A percentile compares a stretch with the other conserved stretches of the same genome.
Evolutionary conservation across 2,329 filamentous ascomycete genomes (phyloP).

Genomic region (Didymella keratinophila): DNA sequence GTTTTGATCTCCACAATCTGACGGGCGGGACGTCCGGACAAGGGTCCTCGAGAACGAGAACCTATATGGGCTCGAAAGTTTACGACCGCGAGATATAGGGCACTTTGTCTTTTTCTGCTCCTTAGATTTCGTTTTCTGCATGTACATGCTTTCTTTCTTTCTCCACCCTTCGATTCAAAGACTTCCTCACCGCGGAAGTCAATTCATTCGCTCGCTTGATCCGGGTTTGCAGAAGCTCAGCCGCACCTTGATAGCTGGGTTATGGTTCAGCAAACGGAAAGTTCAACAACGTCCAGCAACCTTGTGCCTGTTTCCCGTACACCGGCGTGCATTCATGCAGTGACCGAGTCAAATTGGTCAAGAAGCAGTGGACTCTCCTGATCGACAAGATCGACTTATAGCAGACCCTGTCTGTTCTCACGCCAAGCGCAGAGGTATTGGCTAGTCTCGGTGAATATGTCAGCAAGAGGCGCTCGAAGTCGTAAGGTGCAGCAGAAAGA

Average conservation of each 20-base stretch:
- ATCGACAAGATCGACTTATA: not conserved
- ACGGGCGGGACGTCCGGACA: constrained; percentile 37
- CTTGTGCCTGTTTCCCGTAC: not conserved
- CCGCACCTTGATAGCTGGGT: not conserved
- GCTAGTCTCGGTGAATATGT: constrained; percentile 36
- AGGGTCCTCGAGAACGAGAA: constrained; percentile 38
- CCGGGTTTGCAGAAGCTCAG: not conserved
- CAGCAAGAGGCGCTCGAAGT: constrained; percentile 50
- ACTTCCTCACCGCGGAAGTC: not conserved
- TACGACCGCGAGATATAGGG: constrained; percentile 8
- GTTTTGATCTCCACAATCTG: constrained; percentile 34
- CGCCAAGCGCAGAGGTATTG: not conserved
- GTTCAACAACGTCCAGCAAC: not conserved
- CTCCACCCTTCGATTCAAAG: not conserved
- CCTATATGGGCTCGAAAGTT: constrained; percentile 29
- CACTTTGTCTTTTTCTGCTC: constrained; percentile 22
- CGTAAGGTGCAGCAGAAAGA: constrained; percentile 52
- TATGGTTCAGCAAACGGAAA: not conserved
- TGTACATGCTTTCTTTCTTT: not conserved
- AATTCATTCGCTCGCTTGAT: not conserved
- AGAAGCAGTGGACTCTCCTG: no score
- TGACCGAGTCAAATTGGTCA: not conserved
- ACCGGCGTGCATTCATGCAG: not conserved
- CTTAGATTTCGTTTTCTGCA: constrained; percentile 19
- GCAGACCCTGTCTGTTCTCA: not conserved